Percentiles rank a stretch among this genome's conserved stretches.
Conservation (phyloP, 148 eudicot genomes). For the Silene uniflora region DNA sequence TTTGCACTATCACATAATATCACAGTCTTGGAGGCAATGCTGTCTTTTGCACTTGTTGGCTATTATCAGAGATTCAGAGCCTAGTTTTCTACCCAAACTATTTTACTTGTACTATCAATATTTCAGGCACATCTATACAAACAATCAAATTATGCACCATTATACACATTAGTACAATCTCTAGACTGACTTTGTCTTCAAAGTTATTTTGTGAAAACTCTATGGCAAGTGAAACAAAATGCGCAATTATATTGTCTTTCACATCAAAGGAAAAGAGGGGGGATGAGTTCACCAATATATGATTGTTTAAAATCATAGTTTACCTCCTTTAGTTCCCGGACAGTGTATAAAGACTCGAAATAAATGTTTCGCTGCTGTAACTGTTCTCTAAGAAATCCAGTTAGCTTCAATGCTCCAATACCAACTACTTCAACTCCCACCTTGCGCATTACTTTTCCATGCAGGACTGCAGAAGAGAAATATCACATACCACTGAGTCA, state of each 20-base stretch:
- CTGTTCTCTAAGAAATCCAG: constrained; percentile 73
- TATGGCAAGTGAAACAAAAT: background rate
- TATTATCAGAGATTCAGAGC: background rate
- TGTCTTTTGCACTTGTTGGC: background rate
- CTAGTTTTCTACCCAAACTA: background rate
- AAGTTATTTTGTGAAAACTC: background rate
- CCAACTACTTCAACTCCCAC: constrained; percentile 87
- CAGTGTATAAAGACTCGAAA: constrained; percentile 76
- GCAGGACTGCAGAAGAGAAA: constrained; percentile 49
- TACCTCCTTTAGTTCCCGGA: constrained; percentile 89
- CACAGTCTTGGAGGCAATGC: background rate
- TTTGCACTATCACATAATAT: background rate
- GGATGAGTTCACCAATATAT: background rate
- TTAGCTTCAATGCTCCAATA: constrained; percentile 82
- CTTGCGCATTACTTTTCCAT: constrained; percentile 80
- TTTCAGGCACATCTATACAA: background rate
- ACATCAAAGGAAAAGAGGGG: background rate
- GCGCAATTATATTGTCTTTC: background rate
- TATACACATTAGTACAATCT: background rate
- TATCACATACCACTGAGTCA: background rate
- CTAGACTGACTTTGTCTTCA: background rate
- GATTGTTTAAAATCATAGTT: background rate
- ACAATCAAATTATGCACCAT: background rate
- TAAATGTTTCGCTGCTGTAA: constrained; percentile 69
- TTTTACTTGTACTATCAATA: background rate